A percentile compares a stretch with the other conserved stretches of the same genome.
phyloP scores from a whole-genome alignment of 2,329 filamentous ascomycete genomes.

The Raffaelea deltoideospora region DNA sequence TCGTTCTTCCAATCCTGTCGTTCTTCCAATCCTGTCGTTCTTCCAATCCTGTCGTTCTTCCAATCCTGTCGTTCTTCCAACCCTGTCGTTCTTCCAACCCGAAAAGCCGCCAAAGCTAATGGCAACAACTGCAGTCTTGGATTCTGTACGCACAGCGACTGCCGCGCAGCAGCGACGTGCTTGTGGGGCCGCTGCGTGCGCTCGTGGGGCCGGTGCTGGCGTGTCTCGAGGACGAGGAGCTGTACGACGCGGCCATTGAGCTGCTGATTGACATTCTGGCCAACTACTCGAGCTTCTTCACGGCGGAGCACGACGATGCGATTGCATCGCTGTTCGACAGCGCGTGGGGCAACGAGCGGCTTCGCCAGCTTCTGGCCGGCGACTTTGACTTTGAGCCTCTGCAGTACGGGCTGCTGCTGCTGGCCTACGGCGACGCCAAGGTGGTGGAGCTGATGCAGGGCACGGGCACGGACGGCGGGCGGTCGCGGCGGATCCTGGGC shows the following conservation, averaged over 20 bases:
- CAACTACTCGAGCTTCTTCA: slow-evolving; percentile 50
- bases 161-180: slow-evolving; percentile 38
- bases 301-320: slow-evolving; percentile 37
- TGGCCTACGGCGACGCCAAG: slow-evolving; percentile 54
- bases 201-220: slow-evolving; percentile 45
- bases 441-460: slow-evolving; percentile 42
- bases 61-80: too few species aligned
- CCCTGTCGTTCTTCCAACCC: too few species aligned
- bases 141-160: slow-evolving; percentile 56
- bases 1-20: too few species aligned
- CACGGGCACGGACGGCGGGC: slow-evolving; percentile 30
- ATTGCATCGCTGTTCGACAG: slow-evolving; percentile 46
- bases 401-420: slow-evolving; percentile 51
- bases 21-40: too few species aligned
- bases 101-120: too few species aligned
- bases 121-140: slow-evolving; percentile 42
- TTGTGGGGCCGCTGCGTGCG: slow-evolving; percentile 42
- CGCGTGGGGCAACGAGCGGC: slow-evolving; percentile 40
- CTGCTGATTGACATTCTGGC: slow-evolving; percentile 49
- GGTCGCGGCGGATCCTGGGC: slow-evolving; percentile 36
- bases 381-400: slow-evolving; percentile 49
- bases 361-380: slow-evolving; percentile 38
- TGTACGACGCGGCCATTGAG: slow-evolving; percentile 47
- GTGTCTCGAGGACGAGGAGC: slow-evolving; percentile 40
- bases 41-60: too few species aligned